phyloP scores from a whole-genome alignment of 345 rosid genomes.

The Boechera divaricarpa region DNA sequence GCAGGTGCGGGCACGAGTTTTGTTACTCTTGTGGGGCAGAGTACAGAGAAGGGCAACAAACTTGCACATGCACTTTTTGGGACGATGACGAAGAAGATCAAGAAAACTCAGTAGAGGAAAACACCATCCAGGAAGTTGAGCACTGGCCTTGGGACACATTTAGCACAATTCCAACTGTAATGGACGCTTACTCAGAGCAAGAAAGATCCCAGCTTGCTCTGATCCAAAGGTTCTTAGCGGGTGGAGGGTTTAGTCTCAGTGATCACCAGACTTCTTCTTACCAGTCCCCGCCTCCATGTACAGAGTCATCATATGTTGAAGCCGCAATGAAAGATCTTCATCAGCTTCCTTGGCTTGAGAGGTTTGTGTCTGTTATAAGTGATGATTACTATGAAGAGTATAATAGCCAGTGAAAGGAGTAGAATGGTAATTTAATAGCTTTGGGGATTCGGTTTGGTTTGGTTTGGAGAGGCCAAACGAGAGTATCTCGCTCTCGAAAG shows the following conservation, averaged over 20 bases:
- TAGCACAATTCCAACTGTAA: slow-evolving; percentile 78
- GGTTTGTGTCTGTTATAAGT: slow-evolving; percentile 94
- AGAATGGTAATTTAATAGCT: slow-evolving; percentile 1
- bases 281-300: slow-evolving; percentile 91
- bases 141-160: slow-evolving; percentile 98
- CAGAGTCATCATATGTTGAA: slow-evolving; percentile 74
- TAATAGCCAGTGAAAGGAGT: slow-evolving; percentile 57
- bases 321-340: slow-evolving; percentile 93
- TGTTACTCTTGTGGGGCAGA: slow-evolving; percentile 96
- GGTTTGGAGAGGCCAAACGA: slow-evolving; percentile 21
- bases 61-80: slow-evolving; percentile 92
- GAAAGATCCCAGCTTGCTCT: slow-evolving; percentile 92
- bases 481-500: slow-evolving; percentile 60
- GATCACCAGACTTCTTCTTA: slow-evolving; percentile 65
- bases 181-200: slow-evolving; percentile 94
- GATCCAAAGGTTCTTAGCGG: slow-evolving; percentile 92
- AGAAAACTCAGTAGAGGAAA: slow-evolving; percentile 50
- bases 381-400: slow-evolving; percentile 89
- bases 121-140: slow-evolving; percentile 81
- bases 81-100: slow-evolving; percentile 71
- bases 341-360: slow-evolving; percentile 99
- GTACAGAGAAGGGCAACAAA: slow-evolving; percentile 75
- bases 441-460: slow-evolving; percentile 34
- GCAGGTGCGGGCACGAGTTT: slow-evolving; percentile 94
- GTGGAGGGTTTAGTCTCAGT: slow-evolving; percentile 83